Evolutionary conservation across 306 rosid species (phyloP), one percentile per base, ranked within the genome.

Genomic region (Abrus pulchellus): DNA sequence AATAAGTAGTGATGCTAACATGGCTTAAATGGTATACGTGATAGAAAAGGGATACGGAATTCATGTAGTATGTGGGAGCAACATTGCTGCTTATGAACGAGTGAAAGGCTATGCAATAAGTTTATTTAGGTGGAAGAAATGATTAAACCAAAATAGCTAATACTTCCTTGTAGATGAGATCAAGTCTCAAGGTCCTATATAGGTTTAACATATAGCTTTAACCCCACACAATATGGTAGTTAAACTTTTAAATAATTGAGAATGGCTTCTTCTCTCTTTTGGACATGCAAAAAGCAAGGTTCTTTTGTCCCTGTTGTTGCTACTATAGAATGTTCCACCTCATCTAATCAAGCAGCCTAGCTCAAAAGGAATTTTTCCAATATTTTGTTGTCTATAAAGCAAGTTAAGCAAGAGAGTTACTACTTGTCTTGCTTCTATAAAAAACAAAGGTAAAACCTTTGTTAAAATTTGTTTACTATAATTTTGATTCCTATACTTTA

Each of bases 81-180:
- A 63, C 54, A 55, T 60, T 40, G 30, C 59, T 73, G 40, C 53
- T 66, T 72, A 48, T 83, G 77, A 57, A 78, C 7, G 11, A 40
- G 43, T 62, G 79, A 60, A 77, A 56, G 72, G 61, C 54, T 80
- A 48, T 76, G 49, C 27, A 29, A 13, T 20, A 70, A 75, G 71
- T 44, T 28, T 64, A 49, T 40, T 77, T 72, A 60, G 74, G 65
- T 65, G 80, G 27, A 52, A 41, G 32, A 50, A 77, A 53, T 71
- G 53, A 83, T 62, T 44, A 62, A 36, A 45, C 65, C 49, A 75
- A 59, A 40, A 11, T 6, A 6, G 3, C 9, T 73, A 1, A 67
- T 1, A 63, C 53, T 68, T 68, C 30, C 32, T 12, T 59, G 66
- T 59, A 12, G 70, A 47, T 75, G 80, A 60, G 60, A 56, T 56